Percentiles rank a stretch among this genome's conserved stretches.
phyloP scores from a whole-genome alignment of 192 early-diverging fungal genomes.

The Coemansia sp. region DNA sequence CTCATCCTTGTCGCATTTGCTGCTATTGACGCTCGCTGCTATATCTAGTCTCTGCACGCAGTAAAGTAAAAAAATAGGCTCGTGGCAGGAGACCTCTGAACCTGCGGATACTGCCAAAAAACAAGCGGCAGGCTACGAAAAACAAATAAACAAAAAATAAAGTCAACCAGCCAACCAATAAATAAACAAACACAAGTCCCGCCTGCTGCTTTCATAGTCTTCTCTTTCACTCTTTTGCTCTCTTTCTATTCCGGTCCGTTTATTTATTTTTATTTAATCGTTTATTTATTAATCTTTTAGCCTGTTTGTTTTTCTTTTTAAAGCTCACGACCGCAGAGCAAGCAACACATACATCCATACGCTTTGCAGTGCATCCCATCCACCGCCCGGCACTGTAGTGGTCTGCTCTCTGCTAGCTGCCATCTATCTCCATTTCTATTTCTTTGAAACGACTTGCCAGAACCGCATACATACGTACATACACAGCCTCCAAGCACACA shows the following conservation, averaged over 20 bases:
- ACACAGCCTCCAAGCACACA: not conserved
- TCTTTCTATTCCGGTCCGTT: conserved; percentile 8
- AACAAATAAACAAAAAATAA: not conserved
- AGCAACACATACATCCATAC: not conserved
- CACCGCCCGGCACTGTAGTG: not conserved
- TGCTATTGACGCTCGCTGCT: not conserved
- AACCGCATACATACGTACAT: not conserved
- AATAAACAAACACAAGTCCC: not conserved
- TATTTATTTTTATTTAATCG: conserved; percentile 3
- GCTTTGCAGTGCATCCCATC: not conserved
- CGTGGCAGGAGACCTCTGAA: not conserved
- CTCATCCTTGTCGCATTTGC: not conserved
- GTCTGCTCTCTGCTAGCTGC: not conserved
- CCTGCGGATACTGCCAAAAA: conserved; percentile 3
- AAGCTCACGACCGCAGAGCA: conserved; percentile 1
- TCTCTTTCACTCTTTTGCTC: conserved; percentile 8
- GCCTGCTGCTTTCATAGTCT: too few relatives aligned
- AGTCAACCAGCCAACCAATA: not conserved
- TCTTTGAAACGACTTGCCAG: too few relatives aligned
- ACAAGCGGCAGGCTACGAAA: not conserved
- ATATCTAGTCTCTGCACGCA: too few relatives aligned
- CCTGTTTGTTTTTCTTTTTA: conserved; percentile 2
- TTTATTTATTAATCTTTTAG: not conserved
- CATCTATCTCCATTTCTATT: not conserved
- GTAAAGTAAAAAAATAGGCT: not conserved